Evolutionary conservation across 2,329 filamentous ascomycete species (phyloP).

Genomic region (Cercospora zeina): DNA sequence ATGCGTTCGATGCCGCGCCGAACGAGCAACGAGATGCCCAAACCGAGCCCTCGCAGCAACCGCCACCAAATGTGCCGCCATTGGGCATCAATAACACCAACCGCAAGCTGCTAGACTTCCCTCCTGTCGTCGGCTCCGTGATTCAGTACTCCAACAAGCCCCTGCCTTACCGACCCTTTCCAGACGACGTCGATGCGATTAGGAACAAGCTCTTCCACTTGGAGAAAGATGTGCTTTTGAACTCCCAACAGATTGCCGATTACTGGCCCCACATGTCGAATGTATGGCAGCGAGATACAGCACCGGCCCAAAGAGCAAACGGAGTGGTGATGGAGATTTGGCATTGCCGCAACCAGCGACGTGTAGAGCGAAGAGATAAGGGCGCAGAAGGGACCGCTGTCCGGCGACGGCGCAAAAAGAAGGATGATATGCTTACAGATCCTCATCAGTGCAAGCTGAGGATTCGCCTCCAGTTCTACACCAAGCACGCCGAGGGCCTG

Average conservation of each 20-base stretch:
- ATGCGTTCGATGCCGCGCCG: conserved; percentile 1
- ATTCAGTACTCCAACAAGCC: conserved; percentile 31
- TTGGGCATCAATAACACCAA: conserved; percentile 17
- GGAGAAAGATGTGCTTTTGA: conserved; percentile 27
- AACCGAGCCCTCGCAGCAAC: not conserved
- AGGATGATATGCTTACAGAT: conserved; percentile 22
- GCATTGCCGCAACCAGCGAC: conserved; percentile 29
- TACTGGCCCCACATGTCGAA: conserved; percentile 35
- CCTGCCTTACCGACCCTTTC: conserved; percentile 29
- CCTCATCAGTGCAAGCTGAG: conserved; percentile 24
- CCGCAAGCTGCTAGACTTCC: conserved; percentile 21
- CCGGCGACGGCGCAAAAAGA: conserved; percentile 20
- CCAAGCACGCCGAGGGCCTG: conserved; percentile 24
- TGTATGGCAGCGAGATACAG: conserved; percentile 25
- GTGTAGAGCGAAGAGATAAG: conserved; percentile 16
- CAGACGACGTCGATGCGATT: conserved; percentile 28
- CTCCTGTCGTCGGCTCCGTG: conserved; percentile 30
- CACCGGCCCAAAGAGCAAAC: conserved; percentile 17
- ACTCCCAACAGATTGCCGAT: conserved; percentile 33
- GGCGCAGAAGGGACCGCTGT: conserved; percentile 11
- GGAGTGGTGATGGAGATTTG: conserved; percentile 28
- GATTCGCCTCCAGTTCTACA: conserved; percentile 27
- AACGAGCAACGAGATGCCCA: not conserved
- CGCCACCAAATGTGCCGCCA: not conserved
- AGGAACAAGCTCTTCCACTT: conserved; percentile 30